Percentiles rank a stretch among this genome's conserved stretches.
Evolutionary conservation across 208 protist species (phyloP).

Genomic region (Trypanosoma scelopori): DNA sequence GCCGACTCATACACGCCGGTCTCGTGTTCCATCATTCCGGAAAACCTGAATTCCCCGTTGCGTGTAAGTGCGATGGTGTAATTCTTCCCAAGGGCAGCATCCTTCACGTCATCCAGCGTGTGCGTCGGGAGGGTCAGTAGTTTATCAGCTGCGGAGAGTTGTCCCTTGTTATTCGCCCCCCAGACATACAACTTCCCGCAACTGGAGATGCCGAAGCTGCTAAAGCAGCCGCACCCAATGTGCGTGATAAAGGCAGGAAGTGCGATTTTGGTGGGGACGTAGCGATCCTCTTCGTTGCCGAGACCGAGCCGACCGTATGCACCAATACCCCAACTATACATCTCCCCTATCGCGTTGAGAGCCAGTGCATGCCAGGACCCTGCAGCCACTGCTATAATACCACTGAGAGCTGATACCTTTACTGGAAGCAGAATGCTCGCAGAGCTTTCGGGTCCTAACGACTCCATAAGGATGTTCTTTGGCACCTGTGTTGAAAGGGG

Average conservation of each 20-base stretch:
- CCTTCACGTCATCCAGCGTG: conserved; percentile 68
- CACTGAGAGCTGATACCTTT: conserved; percentile 41
- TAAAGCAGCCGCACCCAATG: conserved; percentile 75
- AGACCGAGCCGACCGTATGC: conserved; percentile 59
- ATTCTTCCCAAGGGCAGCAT: conserved; percentile 61
- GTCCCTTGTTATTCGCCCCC: conserved; percentile 66
- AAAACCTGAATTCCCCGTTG: conserved; percentile 48
- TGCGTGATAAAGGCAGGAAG: conserved; percentile 50
- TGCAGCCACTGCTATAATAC: conserved; percentile 67
- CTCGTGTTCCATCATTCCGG: conserved; percentile 61
- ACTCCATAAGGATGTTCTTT: conserved; percentile 48
- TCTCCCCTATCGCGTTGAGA: conserved; percentile 71
- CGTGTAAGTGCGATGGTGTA: conserved; percentile 65
- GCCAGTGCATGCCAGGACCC: conserved; percentile 77
- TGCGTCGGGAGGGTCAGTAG: conserved; percentile 37
- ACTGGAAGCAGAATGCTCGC: conserved; percentile 58
- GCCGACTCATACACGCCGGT: conserved; percentile 31
- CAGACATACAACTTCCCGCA: conserved; percentile 67
- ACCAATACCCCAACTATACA: conserved; percentile 77
- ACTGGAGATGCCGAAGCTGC: conserved; percentile 68
- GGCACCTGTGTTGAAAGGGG: conserved; percentile 45
- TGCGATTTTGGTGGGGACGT: conserved; percentile 45
- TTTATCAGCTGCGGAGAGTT: conserved; percentile 36
- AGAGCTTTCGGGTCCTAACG: conserved; percentile 41
- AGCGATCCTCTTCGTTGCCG: conserved; percentile 38